Base-by-base conservation (phyloP, 805 yeast species). In the Yamadazyma olivae region DNA sequence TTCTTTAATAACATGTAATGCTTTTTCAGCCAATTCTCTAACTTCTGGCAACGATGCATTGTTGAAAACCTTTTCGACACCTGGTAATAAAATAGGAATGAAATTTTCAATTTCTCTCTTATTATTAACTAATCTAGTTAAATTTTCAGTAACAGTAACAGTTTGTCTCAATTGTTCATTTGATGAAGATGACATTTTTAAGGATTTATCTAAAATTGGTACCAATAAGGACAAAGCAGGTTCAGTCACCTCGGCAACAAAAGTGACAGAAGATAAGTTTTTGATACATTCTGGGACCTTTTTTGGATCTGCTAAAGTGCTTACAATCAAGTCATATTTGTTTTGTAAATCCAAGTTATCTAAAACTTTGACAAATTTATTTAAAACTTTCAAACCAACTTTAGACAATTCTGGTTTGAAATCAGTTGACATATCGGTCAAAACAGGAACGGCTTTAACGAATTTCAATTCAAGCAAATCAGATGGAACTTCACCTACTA, bases 161-260 rank as follows among this genome's bases (percentile, higher is more conserved):
- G 98, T 86, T 67, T 90, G 96, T 69, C 99, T 86, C 51, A 93
- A 75, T 61, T 91, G 95, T 58, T 91, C 98, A 67, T 93, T 96
- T 14, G 97, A 83, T 3, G 95, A 83, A 1, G 95, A 82, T 26
- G 91, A 77, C 69, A 84, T 78, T 53, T 83, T 83, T 54, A 91
- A 72, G 2, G 98, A 91, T 59, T 90, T 87, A 57, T 80, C 89
- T 53, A 91, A 75, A 48, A 90, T 90, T 31, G 99, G 99, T 30
- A 87, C 97, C 54, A 91, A 71, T 39, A 91, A 66, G 6, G 98
- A 77, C 50, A 91, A 71, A 3, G 95, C 95, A 4, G 98, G 95
- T 67, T 90, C 98, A 12, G 97, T 93, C 45, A 91, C 99, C 68
- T 93, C 99, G 31, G 99, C 96, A 33, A 91, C 98, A 60, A 91